These are phyloP conservation scores for Phytophthora ohioensis DNA, from an alignment of 352 stramenopile genomes.

Conservation along the genomic window DNA sequence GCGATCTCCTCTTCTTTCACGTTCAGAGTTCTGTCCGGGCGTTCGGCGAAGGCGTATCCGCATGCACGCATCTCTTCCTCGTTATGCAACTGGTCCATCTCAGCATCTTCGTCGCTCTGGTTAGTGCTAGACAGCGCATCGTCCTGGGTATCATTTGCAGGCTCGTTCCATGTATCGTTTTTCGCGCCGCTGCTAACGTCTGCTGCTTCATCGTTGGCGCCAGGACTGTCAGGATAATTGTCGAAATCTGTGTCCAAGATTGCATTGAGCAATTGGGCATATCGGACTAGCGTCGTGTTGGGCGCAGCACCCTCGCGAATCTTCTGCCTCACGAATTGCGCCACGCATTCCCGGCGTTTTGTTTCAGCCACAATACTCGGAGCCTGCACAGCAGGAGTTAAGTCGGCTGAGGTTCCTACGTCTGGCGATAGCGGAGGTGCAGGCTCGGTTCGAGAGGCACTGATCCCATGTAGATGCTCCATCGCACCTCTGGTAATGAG, in stretches of 20 bases:
- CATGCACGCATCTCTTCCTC: slow-evolving; percentile 33
- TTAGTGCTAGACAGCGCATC: slow-evolving; percentile 20
- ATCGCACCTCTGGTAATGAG: slow-evolving; percentile 75
- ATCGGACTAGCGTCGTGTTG: slow-evolving; percentile 76
- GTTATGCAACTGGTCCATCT: slow-evolving; percentile 27
- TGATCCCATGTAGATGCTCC: slow-evolving; percentile 26
- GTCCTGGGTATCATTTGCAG: background rate
- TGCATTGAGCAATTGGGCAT: slow-evolving; percentile 63
- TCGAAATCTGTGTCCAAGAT: slow-evolving; percentile 82
- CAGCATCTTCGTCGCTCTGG: slow-evolving; percentile 40
- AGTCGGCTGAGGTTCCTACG: slow-evolving; percentile 16
- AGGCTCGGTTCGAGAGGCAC: slow-evolving; percentile 11
- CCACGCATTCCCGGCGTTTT: slow-evolving; percentile 59
- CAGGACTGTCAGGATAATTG: slow-evolving; percentile 48
- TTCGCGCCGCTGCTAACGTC: background rate
- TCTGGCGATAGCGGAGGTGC: slow-evolving; percentile 35
- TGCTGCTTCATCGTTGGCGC: slow-evolving; percentile 26
- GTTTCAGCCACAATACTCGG: slow-evolving; percentile 39
- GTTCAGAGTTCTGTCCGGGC: slow-evolving; percentile 35
- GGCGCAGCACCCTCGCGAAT: slow-evolving; percentile 69
- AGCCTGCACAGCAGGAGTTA: slow-evolving; percentile 15
- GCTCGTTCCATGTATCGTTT: slow-evolving; percentile 8
- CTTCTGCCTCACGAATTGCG: slow-evolving; percentile 67
- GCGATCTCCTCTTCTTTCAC: slow-evolving; percentile 78
- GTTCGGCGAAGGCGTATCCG: slow-evolving; percentile 35